Percentiles rank a stretch among this genome's conserved stretches.
These are phyloP conservation scores for Nigrograna mackinnonii DNA, from an alignment of 2,329 filamentous ascomycete genomes.

Conservation along the genomic window DNA sequence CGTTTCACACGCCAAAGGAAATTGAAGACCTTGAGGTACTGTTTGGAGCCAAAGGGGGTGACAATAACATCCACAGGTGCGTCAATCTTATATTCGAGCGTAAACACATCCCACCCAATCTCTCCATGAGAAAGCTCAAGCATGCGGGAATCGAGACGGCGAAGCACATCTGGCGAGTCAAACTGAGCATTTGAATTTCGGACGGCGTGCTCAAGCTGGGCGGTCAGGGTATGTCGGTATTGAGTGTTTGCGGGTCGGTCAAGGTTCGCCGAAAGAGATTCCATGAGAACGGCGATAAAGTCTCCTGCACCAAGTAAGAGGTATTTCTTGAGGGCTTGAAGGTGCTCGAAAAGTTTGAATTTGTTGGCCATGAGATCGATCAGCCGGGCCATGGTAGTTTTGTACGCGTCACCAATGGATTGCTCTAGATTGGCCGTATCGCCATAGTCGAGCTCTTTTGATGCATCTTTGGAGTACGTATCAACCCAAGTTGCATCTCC, in stretches of 20 bases:
- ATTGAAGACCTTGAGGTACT: conserved; percentile 99
- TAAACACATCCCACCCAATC: conserved; percentile 99
- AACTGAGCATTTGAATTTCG: conserved; percentile 96
- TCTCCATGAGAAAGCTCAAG: conserved; percentile 94
- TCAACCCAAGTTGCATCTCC: conserved; percentile 95
- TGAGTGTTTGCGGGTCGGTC: conserved; percentile 96
- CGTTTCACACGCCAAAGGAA: conserved; percentile 98
- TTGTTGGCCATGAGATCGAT: conserved; percentile 94
- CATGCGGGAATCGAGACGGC: conserved; percentile 95
- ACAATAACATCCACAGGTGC: conserved; percentile 96
- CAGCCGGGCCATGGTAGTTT: conserved; percentile 93
- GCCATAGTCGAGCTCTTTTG: conserved; percentile 88
- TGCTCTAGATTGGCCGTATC: conserved; percentile 89
- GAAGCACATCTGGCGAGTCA: conserved; percentile 87
- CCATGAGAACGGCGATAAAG: conserved; percentile 96
- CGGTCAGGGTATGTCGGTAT: conserved; percentile 93
- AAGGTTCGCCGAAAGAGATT: conserved; percentile 88
- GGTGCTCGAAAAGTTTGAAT: conserved; percentile 91
- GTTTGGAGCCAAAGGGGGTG: conserved; percentile 90
- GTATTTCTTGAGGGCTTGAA: conserved; percentile 91
- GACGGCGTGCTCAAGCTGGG: conserved; percentile 97
- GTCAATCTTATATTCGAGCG: conserved; percentile 97
- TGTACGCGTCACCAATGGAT: conserved; percentile 97
- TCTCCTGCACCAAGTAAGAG: conserved; percentile 93
- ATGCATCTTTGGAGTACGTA: conserved; percentile 88